Evolutionary conservation across 352 stramenopile genomes (phyloP), one percentile per base, ranked within the genome.

Genomic region (Phytophthora citricola): DNA sequence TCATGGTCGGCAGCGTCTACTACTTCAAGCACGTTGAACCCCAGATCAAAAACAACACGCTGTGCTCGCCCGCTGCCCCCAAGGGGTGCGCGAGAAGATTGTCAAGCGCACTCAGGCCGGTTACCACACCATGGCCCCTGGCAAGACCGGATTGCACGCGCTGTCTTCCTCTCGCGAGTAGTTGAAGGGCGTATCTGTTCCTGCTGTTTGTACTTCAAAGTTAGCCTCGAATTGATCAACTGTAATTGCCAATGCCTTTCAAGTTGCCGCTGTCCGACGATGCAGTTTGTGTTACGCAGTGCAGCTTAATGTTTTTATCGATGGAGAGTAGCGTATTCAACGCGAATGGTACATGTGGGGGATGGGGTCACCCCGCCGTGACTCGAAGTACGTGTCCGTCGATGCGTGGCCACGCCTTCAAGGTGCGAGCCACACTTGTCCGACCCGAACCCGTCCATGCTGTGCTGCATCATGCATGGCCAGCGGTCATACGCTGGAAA

Each of bases 1-100:
- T 90, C 45, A 62, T 57, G 46, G 27, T 81, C 15, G 83, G 76
- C n/a, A 71, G 61, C 6, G 48, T 76, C 17, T 89, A 86, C 61
- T 86, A 75, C 54, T 69, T 78, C 52, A 66, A 67, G 49, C 46
- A 62, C 26, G 72, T 80, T n/a, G 43, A 63, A 24, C 69, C 72
- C 9, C 71, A 70, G 10, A 60, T 79, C 20, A 57, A 58, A n/a
- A 50, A 47, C 31, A 71, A 58, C 39, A 53, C 22, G 0, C 26
- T 63, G 32, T 68, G 41, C 41, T 66, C 69, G 15, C 69, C 69
- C 24, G 51, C 48, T 3, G 53, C 49, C 3, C 47, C 58, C 24
- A 77, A 77, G 58, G 56, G 6, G 65, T 77, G 27, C 64, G 59
- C n/a, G 64, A 77, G 50, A 74, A 60, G 17, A 67, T 77, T 31